These are phyloP conservation scores for Stevia rebaudiana DNA, from an alignment of 140 eudicot genomes.

Conservation along the genomic window DNA sequence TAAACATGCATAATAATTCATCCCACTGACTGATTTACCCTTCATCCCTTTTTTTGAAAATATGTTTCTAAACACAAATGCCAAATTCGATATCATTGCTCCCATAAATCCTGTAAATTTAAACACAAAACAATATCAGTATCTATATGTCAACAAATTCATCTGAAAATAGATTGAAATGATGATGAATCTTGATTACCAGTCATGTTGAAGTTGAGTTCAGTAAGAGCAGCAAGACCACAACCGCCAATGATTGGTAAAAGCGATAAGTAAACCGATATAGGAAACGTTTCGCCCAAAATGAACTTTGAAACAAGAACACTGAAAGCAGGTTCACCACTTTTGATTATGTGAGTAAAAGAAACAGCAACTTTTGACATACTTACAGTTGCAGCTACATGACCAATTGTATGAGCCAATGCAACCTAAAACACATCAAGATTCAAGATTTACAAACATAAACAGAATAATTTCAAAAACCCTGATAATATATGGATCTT, in stretches of 20 bases:
- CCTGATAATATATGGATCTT: not conserved
- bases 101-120: constrained; percentile 47
- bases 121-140: constrained; percentile 5
- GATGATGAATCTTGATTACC: constrained; percentile 19
- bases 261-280: constrained; percentile 48
- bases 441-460: constrained; percentile 12
- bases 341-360: constrained; percentile 59
- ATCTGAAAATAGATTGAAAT: not conserved
- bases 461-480: not conserved
- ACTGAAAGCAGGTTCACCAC: constrained; percentile 67
- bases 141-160: not conserved
- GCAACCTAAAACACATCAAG: constrained; percentile 48
- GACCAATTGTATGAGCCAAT: constrained; percentile 64
- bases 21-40: constrained; percentile 49
- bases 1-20: constrained; percentile 50
- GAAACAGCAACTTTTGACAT: constrained; percentile 63
- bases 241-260: constrained; percentile 56
- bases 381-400: constrained; percentile 60
- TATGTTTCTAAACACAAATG: constrained; percentile 48
- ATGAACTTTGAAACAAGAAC: constrained; percentile 47
- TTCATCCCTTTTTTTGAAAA: constrained; percentile 47
- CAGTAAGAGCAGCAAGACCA: constrained; percentile 55
- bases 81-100: constrained; percentile 50
- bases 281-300: constrained; percentile 48
- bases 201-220: constrained; percentile 57